Evolutionary conservation across 2,329 filamentous ascomycete genomes (phyloP).

Genomic region (Neonectria ditissima): DNA sequence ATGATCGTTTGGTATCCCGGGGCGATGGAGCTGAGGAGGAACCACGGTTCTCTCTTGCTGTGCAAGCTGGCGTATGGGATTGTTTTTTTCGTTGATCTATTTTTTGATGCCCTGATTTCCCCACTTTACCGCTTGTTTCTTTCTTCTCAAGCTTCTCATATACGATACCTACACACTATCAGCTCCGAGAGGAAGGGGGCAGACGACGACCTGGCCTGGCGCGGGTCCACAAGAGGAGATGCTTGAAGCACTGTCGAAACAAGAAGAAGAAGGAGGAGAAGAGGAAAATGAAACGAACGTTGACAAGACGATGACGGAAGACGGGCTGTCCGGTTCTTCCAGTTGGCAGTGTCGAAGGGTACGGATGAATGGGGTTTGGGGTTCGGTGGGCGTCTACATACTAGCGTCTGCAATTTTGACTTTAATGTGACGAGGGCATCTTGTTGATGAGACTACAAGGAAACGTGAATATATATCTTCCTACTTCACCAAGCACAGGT

Average conservation of each 20-base stretch:
- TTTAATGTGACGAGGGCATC: slow-evolving; percentile 32
- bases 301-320: slow-evolving; percentile 40
- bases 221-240: not conserved
- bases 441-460: slow-evolving; percentile 15
- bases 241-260: slow-evolving; percentile 1
- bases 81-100: slow-evolving; percentile 3
- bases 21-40: slow-evolving; percentile 10
- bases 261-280: not conserved
- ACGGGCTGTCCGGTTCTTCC: slow-evolving; percentile 29
- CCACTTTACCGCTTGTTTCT: not conserved
- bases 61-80: slow-evolving; percentile 21
- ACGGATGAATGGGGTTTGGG: slow-evolving; percentile 30
- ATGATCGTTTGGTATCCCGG: slow-evolving; percentile 3
- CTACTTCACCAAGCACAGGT: not conserved
- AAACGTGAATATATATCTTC: not conserved
- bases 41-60: not conserved
- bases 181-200: slow-evolving; percentile 18
- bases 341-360: slow-evolving; percentile 32
- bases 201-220: slow-evolving; percentile 11
- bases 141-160: slow-evolving; percentile 21
- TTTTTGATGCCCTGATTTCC: slow-evolving; percentile 6
- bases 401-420: slow-evolving; percentile 39
- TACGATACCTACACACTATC: slow-evolving; percentile 28
- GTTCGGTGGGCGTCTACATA: slow-evolving; percentile 33
- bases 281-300: slow-evolving; percentile 39